Evolutionary conservation across 2,329 filamentous ascomycete species (phyloP), one percentile per base, ranked within the genome.

Genomic region (Nothophaeocryptopus gaeumannii): DNA sequence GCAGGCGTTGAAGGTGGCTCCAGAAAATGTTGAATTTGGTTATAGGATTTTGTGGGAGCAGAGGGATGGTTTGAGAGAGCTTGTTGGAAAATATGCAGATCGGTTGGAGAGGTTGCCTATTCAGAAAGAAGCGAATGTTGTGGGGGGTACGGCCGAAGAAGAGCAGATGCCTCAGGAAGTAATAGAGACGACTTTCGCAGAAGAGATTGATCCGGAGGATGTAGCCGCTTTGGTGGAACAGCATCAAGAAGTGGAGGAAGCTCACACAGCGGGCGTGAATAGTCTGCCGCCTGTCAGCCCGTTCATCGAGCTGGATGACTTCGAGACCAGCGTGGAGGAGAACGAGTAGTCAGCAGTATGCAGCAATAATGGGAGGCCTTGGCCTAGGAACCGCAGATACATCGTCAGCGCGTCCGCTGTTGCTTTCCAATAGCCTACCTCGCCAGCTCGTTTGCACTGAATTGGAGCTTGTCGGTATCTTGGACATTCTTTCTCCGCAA

Each of bases 321-420:
- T 58, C 33, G 55, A 58, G 32, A 38, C 26, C 34, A 50, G 38
- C 20, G 50, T 58, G 39, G 51, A 43, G 26, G 55, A 58, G 39
- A 50, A 55, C 39, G 53, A 53, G 37, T 55, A 47, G 38, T 20
- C 33, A 33, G 26, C 14, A 39, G 47, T 12, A 31, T 13, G 13
- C 11, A 29, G 13, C 20, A 26, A 7, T 26, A 26, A 26, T 26
- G 20, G 20, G 20, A 26, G 20, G 20, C 20, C 20, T 26, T 26
- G 20, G 20, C 20, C 20, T 26, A 26, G 20, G 20, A 26, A 26
- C 20, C 20, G 20, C 20, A 26, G 3, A 7, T 26, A 26, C 20
- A 26, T 26, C 20, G 20, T 26, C 20, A 26, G 20, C 20, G n/a
- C 7, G 20, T 26, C 20, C 3, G 20, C 20, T 26, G 20, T 7